Base-by-base conservation (phyloP, 805 yeast species). In the Yamadazyma kitorensis region DNA sequence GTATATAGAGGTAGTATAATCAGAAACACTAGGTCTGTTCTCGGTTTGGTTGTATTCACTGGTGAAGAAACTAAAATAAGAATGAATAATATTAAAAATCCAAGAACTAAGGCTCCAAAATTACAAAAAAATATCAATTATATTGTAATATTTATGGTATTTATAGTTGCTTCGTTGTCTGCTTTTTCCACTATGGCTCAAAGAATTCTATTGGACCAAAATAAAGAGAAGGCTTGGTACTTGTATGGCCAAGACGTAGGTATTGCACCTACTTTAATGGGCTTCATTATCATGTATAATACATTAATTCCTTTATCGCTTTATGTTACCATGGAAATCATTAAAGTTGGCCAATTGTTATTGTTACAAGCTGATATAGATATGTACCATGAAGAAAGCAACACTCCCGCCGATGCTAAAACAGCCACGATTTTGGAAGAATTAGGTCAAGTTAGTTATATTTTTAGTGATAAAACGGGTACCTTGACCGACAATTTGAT, bases 1-100 rank as follows among this genome's bases (percentile, higher is more conserved):
- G 63, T 86, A 2, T 93, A 91, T 55, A 72, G 99, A 54, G 98
- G 99, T 2, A 81, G 94, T 33, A 77, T 88, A 24, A 59, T 93
- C 24, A 76, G 98, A 56, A 93, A 93, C 57, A 93, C 98, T 0
- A 72, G 72, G 8, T 67, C 75, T 11, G 70, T 79, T 3, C 52
- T 86, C 16, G 98, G 97, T 0, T 52, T 91, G 45, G 96, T 87
- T 4, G 69, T 89, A 0, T 94, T 87, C 69, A 81, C 95, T 0
- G 99, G 99, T 39, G 96, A 87, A 59, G 98, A 93, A 59, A 76
- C 96, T 6, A 93, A 93, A 52, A 86, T 93, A 35, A 76, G 98
- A 58, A 86, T 88, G 95, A 94, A 93, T 61, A 91, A 96, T 7
- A 74, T 87, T 34, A 83, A 79, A 49, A 85, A 87, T 50, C 95